Evolutionary conservation across 495 filamentous ascomycete species (phyloP).

Genomic region (Immersiella caudata): DNA sequence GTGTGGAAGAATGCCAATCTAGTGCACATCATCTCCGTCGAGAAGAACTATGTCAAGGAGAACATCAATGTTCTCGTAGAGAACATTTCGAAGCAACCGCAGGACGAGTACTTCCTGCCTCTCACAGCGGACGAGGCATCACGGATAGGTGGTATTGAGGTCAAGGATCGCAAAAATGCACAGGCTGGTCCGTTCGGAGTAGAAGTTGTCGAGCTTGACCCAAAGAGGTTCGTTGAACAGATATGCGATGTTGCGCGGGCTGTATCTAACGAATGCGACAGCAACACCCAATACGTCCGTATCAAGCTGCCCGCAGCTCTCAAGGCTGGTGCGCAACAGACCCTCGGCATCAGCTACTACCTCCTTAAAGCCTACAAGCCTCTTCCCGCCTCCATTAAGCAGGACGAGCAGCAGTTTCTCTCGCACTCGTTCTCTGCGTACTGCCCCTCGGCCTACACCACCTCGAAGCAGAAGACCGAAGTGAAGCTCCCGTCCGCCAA

Average conservation of each 20-base stretch:
- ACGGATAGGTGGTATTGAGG: slow-evolving; percentile 83
- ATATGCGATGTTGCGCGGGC: neutral
- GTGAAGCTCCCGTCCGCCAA: slow-evolving; percentile 80
- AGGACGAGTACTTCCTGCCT: slow-evolving; percentile 86
- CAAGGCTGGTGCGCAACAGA: slow-evolving; percentile 73
- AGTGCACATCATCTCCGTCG: slow-evolving; percentile 85
- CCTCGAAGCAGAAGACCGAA: slow-evolving; percentile 93
- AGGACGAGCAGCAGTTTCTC: slow-evolving; percentile 85
- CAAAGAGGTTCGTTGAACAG: slow-evolving; percentile 56
- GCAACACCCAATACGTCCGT: slow-evolving; percentile 80
- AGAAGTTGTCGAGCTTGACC: slow-evolving; percentile 65
- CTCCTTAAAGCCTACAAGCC: slow-evolving; percentile 73
- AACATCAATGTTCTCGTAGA: slow-evolving; percentile 91
- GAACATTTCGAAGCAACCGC: slow-evolving; percentile 73
- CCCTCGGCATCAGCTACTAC: slow-evolving; percentile 82
- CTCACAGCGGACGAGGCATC: slow-evolving; percentile 74
- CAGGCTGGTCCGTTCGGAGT: slow-evolving; percentile 67
- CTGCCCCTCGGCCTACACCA: slow-evolving; percentile 75
- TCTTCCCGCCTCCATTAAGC: slow-evolving; percentile 76
- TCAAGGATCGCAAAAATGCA: slow-evolving; percentile 82
- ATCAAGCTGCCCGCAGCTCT: slow-evolving; percentile 77
- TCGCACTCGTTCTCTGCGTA: slow-evolving; percentile 82
- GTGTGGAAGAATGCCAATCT: slow-evolving; percentile 91
- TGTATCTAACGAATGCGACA: slow-evolving; percentile 37
- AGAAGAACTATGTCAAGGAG: slow-evolving; percentile 88